Conservation (phyloP, 768 basidiomycete genomes). For the Naganishia antarctica region DNA sequence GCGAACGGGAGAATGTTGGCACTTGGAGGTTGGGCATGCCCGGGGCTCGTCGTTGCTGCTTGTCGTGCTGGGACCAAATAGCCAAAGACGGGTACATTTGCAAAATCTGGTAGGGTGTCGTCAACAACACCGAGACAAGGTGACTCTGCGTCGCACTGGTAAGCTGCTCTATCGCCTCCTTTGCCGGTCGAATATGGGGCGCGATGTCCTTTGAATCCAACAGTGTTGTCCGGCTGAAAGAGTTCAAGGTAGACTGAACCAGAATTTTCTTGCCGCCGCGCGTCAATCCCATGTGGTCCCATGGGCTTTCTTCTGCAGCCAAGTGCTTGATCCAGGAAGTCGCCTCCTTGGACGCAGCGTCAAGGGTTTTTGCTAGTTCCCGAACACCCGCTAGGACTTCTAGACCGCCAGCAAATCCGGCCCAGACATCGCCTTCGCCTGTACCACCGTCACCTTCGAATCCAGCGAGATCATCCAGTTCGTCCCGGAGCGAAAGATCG, state of each 20-base stretch:
- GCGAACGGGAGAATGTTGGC: slow-evolving; percentile 88
- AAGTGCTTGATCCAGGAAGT: slow-evolving; percentile 45
- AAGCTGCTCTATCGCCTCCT: slow-evolving; percentile 4
- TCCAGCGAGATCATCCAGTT: slow-evolving; percentile 57
- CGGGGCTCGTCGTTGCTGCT: slow-evolving; percentile 51
- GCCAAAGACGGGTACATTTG: slow-evolving; percentile 63
- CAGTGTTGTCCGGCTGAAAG: slow-evolving; percentile 2
- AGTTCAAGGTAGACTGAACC: slow-evolving; percentile 78
- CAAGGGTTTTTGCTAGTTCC: slow-evolving; percentile 67
- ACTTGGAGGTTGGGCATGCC: slow-evolving; percentile 55
- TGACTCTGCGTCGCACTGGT: slow-evolving; percentile 2
- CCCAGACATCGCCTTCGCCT: slow-evolving; percentile 57
- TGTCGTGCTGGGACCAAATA: slow-evolving; percentile 62
- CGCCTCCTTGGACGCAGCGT: slow-evolving; percentile 58
- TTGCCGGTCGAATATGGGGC: slow-evolving; percentile 11
- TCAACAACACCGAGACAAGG: background rate
- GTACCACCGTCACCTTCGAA: slow-evolving; percentile 51
- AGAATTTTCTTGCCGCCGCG: slow-evolving; percentile 64
- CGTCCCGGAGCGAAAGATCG: slow-evolving; percentile 24
- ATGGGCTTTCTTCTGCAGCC: background rate
- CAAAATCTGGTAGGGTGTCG: slow-evolving; percentile 49
- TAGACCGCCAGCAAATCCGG: slow-evolving; percentile 73
- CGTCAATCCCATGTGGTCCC: slow-evolving; percentile 51
- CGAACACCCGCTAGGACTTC: slow-evolving; percentile 68
- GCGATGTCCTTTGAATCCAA: slow-evolving; percentile 3